These are phyloP conservation scores for Boletus mariae DNA, from an alignment of 1,284 basidiomycete genomes.

Conservation along the genomic window DNA sequence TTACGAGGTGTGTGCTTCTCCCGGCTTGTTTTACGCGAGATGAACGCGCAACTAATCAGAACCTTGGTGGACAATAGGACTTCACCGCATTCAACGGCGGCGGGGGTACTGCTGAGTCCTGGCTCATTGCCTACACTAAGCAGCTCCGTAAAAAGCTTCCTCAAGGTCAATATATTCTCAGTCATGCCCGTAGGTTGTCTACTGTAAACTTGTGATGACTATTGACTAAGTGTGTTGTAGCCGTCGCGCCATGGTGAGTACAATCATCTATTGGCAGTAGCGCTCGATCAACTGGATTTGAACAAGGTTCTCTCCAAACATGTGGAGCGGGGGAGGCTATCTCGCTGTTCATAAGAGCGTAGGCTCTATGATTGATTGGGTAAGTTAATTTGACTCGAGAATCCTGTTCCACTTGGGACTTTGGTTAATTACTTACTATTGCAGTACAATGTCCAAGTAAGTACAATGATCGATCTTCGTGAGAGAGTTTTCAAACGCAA, in stretches of 20 bases:
- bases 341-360: slow-evolving; percentile 47
- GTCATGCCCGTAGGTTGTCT: slow-evolving; percentile 36
- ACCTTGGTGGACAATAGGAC: slow-evolving; percentile 35
- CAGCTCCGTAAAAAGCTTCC: slow-evolving; percentile 36
- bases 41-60: background rate
- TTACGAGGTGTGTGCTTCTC: slow-evolving; percentile 41
- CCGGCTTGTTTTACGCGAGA: background rate
- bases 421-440: background rate
- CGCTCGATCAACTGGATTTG: background rate
- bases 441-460: slow-evolving; percentile 47
- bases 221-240: slow-evolving; percentile 13
- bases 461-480: background rate
- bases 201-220: background rate
- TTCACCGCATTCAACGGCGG: slow-evolving; percentile 43
- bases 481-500: background rate
- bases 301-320: slow-evolving; percentile 25
- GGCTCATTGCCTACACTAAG: slow-evolving; percentile 45
- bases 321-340: slow-evolving; percentile 49
- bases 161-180: slow-evolving; percentile 36
- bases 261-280: background rate
- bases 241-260: slow-evolving; percentile 30
- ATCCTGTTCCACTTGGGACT: background rate
- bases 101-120: slow-evolving; percentile 38
- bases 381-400: slow-evolving; percentile 10
- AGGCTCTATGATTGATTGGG: slow-evolving; percentile 56